A percentile compares a stretch with the other conserved stretches of the same genome.
These are phyloP conservation scores for Wickerhamomyces ciferrii DNA, from an alignment of 805 yeast species.

Conservation along the genomic window DNA sequence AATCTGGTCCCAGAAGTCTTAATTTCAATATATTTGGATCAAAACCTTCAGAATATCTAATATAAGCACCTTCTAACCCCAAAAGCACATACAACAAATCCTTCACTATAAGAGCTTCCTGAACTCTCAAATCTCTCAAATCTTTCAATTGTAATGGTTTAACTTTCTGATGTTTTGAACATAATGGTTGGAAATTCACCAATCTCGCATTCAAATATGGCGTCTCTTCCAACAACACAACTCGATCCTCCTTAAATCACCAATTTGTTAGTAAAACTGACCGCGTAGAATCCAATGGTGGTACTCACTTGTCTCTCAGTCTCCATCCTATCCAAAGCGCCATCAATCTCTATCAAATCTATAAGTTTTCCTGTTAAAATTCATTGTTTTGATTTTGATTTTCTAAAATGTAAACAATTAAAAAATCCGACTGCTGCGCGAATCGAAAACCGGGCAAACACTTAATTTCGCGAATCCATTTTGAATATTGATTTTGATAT, in stretches of 20 bases:
- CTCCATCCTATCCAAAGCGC: too few species aligned
- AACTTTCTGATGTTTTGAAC: slow-evolving; percentile 24
- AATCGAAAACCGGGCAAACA: not conserved
- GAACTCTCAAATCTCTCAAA: slow-evolving; percentile 44
- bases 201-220: slow-evolving; percentile 22
- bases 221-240: slow-evolving; percentile 15
- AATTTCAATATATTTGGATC: slow-evolving; percentile 37
- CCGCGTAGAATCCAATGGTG: too few species aligned
- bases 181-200: slow-evolving; percentile 30
- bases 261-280: too few species aligned
- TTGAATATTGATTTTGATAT: too few species aligned
- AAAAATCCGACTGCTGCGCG: not conserved
- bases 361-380: too few species aligned
- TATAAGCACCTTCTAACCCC: slow-evolving; percentile 75
- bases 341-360: too few species aligned
- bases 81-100: slow-evolving; percentile 66
- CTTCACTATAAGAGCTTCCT: slow-evolving; percentile 66
- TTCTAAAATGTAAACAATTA: not conserved
- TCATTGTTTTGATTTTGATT: not conserved
- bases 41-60: slow-evolving; percentile 61
- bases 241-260: slow-evolving; percentile 22
- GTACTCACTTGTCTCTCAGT: too few species aligned
- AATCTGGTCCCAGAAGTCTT: slow-evolving; percentile 67
- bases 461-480: not conserved
- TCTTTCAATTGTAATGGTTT: slow-evolving; percentile 42